Percentiles rank a stretch among this genome's conserved stretches.
Conservation (phyloP, 2,329 filamentous ascomycete species). For the Chalaropsis thielavioides region DNA sequence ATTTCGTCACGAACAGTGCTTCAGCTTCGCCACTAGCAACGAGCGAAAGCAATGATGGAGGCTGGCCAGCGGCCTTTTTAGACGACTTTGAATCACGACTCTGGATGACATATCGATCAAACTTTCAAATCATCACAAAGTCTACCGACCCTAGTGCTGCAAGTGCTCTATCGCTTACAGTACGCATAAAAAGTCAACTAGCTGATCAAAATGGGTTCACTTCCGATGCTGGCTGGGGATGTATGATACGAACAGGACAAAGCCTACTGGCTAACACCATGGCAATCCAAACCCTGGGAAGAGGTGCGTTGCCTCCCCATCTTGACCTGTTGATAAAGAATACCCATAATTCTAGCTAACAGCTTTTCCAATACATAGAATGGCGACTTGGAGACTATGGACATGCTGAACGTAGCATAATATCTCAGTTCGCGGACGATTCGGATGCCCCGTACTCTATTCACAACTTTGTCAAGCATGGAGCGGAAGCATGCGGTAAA, state of each 20-base stretch:
- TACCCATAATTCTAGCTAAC: background rate
- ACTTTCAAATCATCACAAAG: slow-evolving; percentile 69
- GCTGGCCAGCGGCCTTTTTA: slow-evolving; percentile 76
- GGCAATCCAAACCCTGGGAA: slow-evolving; percentile 55
- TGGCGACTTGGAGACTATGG: slow-evolving; percentile 54
- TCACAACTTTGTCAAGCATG: slow-evolving; percentile 83
- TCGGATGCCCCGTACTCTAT: slow-evolving; percentile 81
- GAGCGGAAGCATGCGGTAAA: slow-evolving; percentile 76
- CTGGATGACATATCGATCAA: slow-evolving; percentile 93
- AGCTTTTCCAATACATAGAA: slow-evolving; percentile 29
- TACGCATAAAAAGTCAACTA: slow-evolving; percentile 68
- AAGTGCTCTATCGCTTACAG: slow-evolving; percentile 63
- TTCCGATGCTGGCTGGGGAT: slow-evolving; percentile 92
- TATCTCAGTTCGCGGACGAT: slow-evolving; percentile 78
- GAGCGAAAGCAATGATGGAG: slow-evolving; percentile 28
- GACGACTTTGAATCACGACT: slow-evolving; percentile 85
- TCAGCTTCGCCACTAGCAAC: slow-evolving; percentile 33
- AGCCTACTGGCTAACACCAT: slow-evolving; percentile 81
- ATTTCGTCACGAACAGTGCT: slow-evolving; percentile 37
- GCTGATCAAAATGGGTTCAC: slow-evolving; percentile 70
- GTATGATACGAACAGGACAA: slow-evolving; percentile 96
- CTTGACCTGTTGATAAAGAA: background rate
- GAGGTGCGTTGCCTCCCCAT: slow-evolving; percentile 42
- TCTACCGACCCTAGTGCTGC: slow-evolving; percentile 59
- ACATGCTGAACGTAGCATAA: slow-evolving; percentile 51